phyloP scores from a whole-genome alignment of 2,329 filamentous ascomycete species.

The Colletotrichum euphorbiae region DNA sequence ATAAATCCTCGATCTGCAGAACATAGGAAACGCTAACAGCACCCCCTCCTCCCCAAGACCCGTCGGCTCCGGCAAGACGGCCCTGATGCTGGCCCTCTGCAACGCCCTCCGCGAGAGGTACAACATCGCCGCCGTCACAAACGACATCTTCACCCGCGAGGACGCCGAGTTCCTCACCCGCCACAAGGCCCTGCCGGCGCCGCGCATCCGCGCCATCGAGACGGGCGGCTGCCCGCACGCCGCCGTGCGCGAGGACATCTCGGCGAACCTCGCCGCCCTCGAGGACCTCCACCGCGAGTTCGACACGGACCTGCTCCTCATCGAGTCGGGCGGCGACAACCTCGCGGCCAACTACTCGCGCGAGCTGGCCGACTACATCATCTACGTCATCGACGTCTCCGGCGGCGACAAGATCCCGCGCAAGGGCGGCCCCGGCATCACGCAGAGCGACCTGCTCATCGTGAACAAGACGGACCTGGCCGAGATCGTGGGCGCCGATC shows the following conservation, averaged over 20 bases:
- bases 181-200: constrained; percentile 82
- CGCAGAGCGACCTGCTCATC: constrained; percentile 91
- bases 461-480: constrained; percentile 99
- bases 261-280: constrained; percentile 89
- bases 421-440: constrained; percentile 97
- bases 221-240: constrained; percentile 98
- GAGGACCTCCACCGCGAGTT: constrained; percentile 89
- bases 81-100: constrained; percentile 94
- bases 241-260: constrained; percentile 96
- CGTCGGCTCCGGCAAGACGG: constrained; percentile 96
- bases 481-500: constrained; percentile 87
- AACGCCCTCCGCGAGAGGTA: constrained; percentile 82
- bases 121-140: constrained; percentile 94
- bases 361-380: constrained; percentile 96
- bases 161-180: constrained; percentile 97
- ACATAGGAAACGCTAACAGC: constrained; percentile 29
- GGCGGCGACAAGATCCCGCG: constrained; percentile 97
- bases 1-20: neutral
- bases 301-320: constrained; percentile 84
- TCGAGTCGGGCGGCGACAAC: constrained; percentile 96
- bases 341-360: constrained; percentile 96
- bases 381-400: constrained; percentile 98
- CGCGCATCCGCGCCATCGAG: constrained; percentile 94
- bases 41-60: too few species aligned
- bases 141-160: constrained; percentile 98